Evolutionary conservation across 768 basidiomycete genomes (phyloP), one percentile per base, ranked within the genome.

Genomic region (Hericium rajendrae): DNA sequence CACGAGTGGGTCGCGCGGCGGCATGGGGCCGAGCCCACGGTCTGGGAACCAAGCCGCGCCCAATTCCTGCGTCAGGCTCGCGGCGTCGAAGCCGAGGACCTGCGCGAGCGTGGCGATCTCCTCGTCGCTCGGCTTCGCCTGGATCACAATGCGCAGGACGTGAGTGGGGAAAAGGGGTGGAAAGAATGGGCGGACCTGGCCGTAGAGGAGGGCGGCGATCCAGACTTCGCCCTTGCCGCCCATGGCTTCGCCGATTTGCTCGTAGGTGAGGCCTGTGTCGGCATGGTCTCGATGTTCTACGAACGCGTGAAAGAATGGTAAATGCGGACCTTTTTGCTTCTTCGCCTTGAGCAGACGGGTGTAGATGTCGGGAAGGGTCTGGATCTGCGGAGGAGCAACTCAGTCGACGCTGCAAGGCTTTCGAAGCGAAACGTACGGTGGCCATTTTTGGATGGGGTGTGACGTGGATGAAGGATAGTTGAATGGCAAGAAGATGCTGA

Each of bases 151-250:
- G 26, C 2, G 32, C 6, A 10, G 0, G 32, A 6, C 9, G 32
- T 32, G 9, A 32, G 32, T 32, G 8, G 9, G 32, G n/a, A n/a
- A 32, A 6, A 32, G 1, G 32, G 32, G 22, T 41, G 54, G 28
- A 50, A 41, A n/a, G 0, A 12, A 37, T 20, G 41, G 12, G 32
- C 55, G 51, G 58, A 86, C 86, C 74, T 91, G 89, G 6, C 84
- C 89, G 62, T 89, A 90, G 70, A 92, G 88, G 51, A 83, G 82
- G 6, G 89, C 81, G 3, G 89, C 89, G 24, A 91, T 76, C 87
- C 88, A 92, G 24, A 91, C 77, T 65, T 92, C 90, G 66, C 89
- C 85, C 67, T 78, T 83, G 22, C 78, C n/a, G n/a, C 43, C 81
- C 54, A 92, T 78, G 6, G 73, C 74, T 57, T 83, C 73, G 11